Evolutionary conservation across 106 monocot species (phyloP).

Genomic region (Dendrobium catenatum): DNA sequence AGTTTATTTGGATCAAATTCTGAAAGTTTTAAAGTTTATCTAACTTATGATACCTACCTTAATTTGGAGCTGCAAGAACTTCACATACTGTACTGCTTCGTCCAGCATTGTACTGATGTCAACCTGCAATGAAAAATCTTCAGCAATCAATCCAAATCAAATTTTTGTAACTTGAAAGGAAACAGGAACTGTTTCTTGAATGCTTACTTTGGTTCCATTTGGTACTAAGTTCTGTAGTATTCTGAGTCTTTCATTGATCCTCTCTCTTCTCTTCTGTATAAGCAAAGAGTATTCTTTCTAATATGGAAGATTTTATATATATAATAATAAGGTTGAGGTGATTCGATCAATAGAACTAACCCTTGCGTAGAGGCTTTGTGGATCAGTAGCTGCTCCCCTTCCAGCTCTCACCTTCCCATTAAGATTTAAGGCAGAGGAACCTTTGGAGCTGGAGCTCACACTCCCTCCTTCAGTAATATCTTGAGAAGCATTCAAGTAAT

Average conservation of each 20-base stretch:
- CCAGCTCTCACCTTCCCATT: constrained; percentile 31
- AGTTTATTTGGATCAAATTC: background rate
- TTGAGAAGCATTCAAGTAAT: constrained; percentile 23
- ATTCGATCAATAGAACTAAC: constrained; percentile 6
- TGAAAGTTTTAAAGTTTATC: background rate
- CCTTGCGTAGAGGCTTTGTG: constrained; percentile 63
- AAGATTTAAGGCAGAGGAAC: background rate
- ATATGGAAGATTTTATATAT: too few relatives aligned
- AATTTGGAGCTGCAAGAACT: constrained; percentile 90
- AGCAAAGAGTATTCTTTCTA: background rate
- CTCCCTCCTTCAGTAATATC: constrained; percentile 16
- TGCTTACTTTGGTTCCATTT: constrained; percentile 79
- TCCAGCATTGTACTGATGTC: constrained; percentile 96
- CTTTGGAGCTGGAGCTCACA: constrained; percentile 5
- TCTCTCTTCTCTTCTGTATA: constrained; percentile 78
- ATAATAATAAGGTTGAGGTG: background rate
- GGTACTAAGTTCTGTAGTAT: constrained; percentile 65
- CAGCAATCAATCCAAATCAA: background rate
- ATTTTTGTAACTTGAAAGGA: background rate
- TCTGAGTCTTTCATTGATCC: constrained; percentile 72
- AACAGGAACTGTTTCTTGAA: background rate
- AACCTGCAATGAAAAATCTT: constrained; percentile 35
- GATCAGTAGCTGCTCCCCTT: constrained; percentile 28
- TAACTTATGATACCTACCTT: constrained; percentile 36
- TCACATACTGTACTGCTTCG: constrained; percentile 86